Base-by-base conservation (phyloP, 1,284 basidiomycete species). In the Microbotryum lychnidis-dioicae region DNA sequence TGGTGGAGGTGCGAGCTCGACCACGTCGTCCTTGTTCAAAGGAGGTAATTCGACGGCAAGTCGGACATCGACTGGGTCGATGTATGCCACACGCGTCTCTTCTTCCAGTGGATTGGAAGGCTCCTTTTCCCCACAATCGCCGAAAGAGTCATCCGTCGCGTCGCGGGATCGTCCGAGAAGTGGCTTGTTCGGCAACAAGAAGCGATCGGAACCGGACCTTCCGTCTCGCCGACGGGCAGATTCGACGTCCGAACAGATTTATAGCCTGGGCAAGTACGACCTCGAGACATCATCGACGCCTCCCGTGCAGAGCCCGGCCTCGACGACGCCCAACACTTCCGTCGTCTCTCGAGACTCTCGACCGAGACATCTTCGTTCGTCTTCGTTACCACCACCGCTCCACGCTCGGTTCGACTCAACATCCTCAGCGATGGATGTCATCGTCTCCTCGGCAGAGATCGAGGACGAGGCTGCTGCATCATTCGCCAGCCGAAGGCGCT, bases 31-130 rank as follows among this genome's bases (percentile, higher is more conserved):
- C 23, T 49, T 54, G 0, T 57, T 69, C 42, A 58, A 62, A 45
- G 52, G 67, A 6, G 62, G 57, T 12, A 55, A 64, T 10, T 66
- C 67, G 6, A 59, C 48, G 10, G 56, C 58, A 23, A 69, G 67
- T 56, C 57, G 51, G 18, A 46, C 54, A 9, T 69, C 67, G 27
- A 63, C 60, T 47, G 52, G 50, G 18, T 63, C 62, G 20, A 66
- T 65, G 2, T 57, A 50, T 44, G 25, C 25, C 7, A 6, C 46
- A 18, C 33, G 53, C 3, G 10, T 54, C 16, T 50, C 57, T 4
- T 33, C 49, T 6, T 29, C 50, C 27, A 18, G 27, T 8, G 59
- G n/a, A 5, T 55, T 58, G 29, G 21, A 47, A 1, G 25, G 42
- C 0, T 16, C 49, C 29, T 52, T 48, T 6, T n/a, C 31, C 6